Evolutionary conservation across 768 basidiomycete genomes (phyloP).

Genomic region (Calocybe cyanea): DNA sequence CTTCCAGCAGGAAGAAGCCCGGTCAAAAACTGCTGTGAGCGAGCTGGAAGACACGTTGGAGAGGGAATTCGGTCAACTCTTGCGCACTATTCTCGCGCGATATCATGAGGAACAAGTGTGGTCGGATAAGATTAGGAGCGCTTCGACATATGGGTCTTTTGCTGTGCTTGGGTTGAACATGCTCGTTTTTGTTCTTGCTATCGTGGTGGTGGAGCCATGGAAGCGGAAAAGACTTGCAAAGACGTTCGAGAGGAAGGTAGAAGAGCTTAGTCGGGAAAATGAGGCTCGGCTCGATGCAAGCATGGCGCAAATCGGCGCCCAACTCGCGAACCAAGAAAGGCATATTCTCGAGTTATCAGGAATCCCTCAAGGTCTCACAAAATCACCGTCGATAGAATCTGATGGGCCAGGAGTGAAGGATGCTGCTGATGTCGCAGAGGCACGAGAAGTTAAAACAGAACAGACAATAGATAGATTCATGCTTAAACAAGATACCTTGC

Average conservation of each 20-base stretch:
- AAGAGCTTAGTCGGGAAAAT: constrained; percentile 57
- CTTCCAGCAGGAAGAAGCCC: constrained; percentile 74
- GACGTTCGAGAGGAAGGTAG: constrained; percentile 85
- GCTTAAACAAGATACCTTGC: constrained; percentile 6
- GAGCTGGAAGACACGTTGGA: constrained; percentile 80
- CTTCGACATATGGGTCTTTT: constrained; percentile 89
- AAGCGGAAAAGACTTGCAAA: constrained; percentile 83
- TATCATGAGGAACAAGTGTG: constrained; percentile 99
- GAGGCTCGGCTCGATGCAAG: constrained; percentile 43
- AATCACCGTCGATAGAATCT: constrained; percentile 2
- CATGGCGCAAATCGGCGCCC: constrained; percentile 43
- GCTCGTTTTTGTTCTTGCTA: constrained; percentile 85
- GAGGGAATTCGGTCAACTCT: constrained; percentile 79
- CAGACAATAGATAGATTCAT: constrained; percentile 8
- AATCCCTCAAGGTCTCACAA: constrained; percentile 7
- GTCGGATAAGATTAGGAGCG: constrained; percentile 97
- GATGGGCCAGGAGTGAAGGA: constrained; percentile 4
- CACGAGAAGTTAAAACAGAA: constrained; percentile 5
- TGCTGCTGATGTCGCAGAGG: not conserved
- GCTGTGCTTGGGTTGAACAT: constrained; percentile 85
- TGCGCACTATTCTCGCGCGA: constrained; percentile 83
- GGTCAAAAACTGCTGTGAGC: constrained; percentile 63
- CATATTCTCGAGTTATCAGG: constrained; percentile 14
- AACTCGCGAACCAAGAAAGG: constrained; percentile 42
- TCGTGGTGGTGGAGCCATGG: constrained; percentile 94